A percentile compares a stretch with the other conserved stretches of the same genome.
phyloP scores from a whole-genome alignment of 2,329 filamentous ascomycete genomes.

The Elsinoe australis region DNA sequence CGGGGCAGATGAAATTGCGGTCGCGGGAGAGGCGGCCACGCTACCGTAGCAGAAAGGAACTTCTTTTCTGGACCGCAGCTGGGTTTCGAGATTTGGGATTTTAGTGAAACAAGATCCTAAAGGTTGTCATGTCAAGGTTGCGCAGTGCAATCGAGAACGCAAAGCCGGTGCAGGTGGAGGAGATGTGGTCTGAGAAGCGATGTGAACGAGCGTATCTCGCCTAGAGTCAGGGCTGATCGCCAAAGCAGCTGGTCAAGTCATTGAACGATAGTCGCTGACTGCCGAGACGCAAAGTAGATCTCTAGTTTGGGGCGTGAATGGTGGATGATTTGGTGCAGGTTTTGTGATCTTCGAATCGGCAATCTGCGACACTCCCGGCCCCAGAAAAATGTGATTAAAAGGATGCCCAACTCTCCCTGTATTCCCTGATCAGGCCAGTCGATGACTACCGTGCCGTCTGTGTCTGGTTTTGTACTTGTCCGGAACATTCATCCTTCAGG shows the following conservation, averaged over 20 bases:
- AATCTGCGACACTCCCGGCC: conserved; percentile 14
- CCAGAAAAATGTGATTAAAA: background rate
- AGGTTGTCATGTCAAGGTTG: conserved; percentile 11
- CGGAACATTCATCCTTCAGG: conserved; percentile 1
- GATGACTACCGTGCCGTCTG: background rate
- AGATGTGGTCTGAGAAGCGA: background rate
- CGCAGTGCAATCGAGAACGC: background rate
- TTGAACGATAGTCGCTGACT: background rate
- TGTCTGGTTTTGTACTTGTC: background rate
- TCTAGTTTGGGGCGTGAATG: conserved; percentile 3
- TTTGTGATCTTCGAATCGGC: background rate
- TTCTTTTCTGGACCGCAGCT: conserved; percentile 1
- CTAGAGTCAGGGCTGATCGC: conserved; percentile 8
- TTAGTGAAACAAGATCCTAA: conserved; percentile 13
- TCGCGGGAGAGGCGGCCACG: conserved; percentile 15
- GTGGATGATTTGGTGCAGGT: background rate
- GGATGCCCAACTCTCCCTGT: conserved; percentile 4
- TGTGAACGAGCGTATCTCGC: conserved; percentile 7
- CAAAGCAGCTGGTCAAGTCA: background rate
- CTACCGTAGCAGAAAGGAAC: conserved; percentile 15
- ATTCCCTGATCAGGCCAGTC: background rate
- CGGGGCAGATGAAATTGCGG: conserved; percentile 17
- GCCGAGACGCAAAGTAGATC: conserved; percentile 15
- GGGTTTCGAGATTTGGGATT: background rate
- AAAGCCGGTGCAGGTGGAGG: background rate